Base-by-base conservation (phyloP, 202 grass and related monocot species). In the Carex arenaria region DNA sequence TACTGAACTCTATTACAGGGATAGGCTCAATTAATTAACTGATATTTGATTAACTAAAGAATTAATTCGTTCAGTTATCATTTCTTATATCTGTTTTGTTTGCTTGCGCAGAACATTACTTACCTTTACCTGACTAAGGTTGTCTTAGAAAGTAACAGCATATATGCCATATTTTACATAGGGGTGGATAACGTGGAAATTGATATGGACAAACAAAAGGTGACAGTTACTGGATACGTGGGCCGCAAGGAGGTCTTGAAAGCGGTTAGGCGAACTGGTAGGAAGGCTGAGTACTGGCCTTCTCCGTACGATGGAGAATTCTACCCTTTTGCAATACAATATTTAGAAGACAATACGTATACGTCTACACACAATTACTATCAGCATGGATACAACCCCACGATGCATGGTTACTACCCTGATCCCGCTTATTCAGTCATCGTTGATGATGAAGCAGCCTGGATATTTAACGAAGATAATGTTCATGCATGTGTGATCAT, bases 221-320 rank as follows among this genome's bases (percentile, higher is more conserved):
- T 97, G 87, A 94, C 85, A 67, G 92, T 97, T 51, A 91, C 89
- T 4, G 94, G 94, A 72, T 89, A 90, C 64, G 87, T 93, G 47
- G 85, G 94, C 9, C 85, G 64, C 40, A 69, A 79, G 74, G 83
- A 90, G 84, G 94, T 94, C 56, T 86, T 97, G 42, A 93, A 86
- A 74, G 90, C 92, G 59, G 92, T 90, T 79, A 81, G 94, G 64
- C 90, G 92, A 31, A 94, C 92, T 0, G 94, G 89, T n/a, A 66
- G 89, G 88, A 91, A 88, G 59, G 89, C 90, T 3, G 92, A 97
- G 92, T 88, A 92, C 85, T 97, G 94, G 94, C 94, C 94, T 45
- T 90, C 38, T 52, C 92, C 95, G 13, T 94, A 94, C 81, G 92
- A 98, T 36, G 60, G 20, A 20, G 82, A 91, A 62, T 94, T 93